These are phyloP conservation scores for Leccinum disarticulatum DNA, from an alignment of 768 basidiomycete genomes.

Conservation along the genomic window DNA sequence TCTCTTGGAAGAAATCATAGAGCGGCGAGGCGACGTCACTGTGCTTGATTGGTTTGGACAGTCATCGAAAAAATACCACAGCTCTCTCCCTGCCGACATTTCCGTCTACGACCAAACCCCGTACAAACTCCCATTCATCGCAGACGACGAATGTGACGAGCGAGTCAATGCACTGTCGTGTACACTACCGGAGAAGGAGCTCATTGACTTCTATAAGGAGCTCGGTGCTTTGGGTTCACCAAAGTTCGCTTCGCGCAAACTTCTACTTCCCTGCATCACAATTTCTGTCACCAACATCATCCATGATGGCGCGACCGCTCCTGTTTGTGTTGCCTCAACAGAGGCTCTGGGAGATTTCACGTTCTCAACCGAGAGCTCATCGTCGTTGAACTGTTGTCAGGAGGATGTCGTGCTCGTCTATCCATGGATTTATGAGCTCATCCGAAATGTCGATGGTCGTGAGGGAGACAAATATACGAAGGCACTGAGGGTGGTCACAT, in stretches of 20 bases:
- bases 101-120: slow-evolving; percentile 11
- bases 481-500: neutral
- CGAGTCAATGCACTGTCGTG: neutral
- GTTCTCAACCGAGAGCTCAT: neutral
- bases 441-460: neutral
- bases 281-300: neutral
- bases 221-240: neutral
- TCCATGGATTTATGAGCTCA: slow-evolving; percentile 12
- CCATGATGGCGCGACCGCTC: neutral
- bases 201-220: neutral
- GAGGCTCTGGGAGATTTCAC: slow-evolving; percentile 1
- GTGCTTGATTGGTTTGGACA: slow-evolving; percentile 21
- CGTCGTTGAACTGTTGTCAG: neutral
- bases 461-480: neutral
- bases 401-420: slow-evolving; percentile 6
- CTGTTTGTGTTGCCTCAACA: neutral
- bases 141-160: neutral
- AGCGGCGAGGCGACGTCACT: slow-evolving; percentile 10
- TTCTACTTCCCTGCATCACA: slow-evolving; percentile 14
- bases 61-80: slow-evolving; percentile 14
- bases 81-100: slow-evolving; percentile 14
- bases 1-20: slow-evolving; percentile 13
- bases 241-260: slow-evolving; percentile 4
- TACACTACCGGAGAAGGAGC: neutral
- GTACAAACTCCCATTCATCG: neutral